Evolutionary conservation across 2,329 filamentous ascomycete genomes (phyloP), one percentile per base, ranked within the genome.

Genomic region (Eurotiales sp.): DNA sequence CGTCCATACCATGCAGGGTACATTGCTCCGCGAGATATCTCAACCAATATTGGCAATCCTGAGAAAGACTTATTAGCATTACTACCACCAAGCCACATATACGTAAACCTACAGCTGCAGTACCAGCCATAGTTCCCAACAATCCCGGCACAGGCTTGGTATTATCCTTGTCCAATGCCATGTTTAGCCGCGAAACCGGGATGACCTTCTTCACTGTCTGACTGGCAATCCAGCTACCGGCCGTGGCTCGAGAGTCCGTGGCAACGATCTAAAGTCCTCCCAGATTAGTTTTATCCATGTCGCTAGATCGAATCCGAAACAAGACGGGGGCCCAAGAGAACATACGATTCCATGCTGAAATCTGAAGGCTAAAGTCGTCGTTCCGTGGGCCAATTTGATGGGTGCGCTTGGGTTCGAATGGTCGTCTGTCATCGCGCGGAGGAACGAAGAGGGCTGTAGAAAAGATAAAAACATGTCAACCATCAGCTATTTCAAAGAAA

Each of bases 131-230:
- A 61, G 93, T 99, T 59, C 93, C 93, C 65, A 99, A 77, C 73
- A 99, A 81, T 73, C 68, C 68, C 15, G 68, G 68, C 19, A 63
- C 64, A 14, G 68, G 67, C 3, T 60, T 60, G 51, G 64, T 60
- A 7, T 61, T 54, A 12, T 60, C 56, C 62, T 68, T 69, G 56
- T 71, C 67, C 55, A 68, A 65, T 47, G 64, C 65, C 48, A 67
- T 62, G 52, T 67, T 70, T 65, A 71, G 61, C 51, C 67, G 65
- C 50, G 68, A 71, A 34, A 71, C 68, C 22, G 68, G 68, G 68
- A 99, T 97, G 62, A 99, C 93, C 82, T 99, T 99, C 85, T 99
- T 99, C 68, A 99, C 93, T 49, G 93, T 99, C 81, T 99, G 93
- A 76, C 89, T 95, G 60, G 93, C 93, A 74, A 99, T 99, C 93